These are phyloP conservation scores for Luvunga scandens DNA, from an alignment of 345 rosid species.

Conservation along the genomic window DNA sequence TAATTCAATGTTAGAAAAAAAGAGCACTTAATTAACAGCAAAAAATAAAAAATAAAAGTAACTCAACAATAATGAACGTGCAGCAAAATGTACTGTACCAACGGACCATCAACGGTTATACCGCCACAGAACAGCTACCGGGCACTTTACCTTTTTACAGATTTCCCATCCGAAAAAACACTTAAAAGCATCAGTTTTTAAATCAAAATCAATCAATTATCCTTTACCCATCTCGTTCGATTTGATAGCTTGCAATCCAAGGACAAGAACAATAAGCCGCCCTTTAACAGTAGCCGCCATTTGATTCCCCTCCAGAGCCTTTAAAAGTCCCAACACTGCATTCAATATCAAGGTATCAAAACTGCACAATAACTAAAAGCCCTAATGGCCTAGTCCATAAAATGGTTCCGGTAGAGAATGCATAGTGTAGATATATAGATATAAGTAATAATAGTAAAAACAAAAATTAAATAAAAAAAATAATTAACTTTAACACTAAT, in stretches of 20 bases:
- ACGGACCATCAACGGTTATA: no score
- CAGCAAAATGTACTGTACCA: not conserved
- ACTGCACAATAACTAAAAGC: not conserved
- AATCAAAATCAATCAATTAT: not conserved
- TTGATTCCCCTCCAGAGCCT: not conserved
- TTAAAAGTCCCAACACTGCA: not conserved
- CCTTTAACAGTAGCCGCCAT: constrained; percentile 23
- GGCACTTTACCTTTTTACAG: not conserved
- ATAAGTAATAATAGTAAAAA: no score
- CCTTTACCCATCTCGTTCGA: not conserved
- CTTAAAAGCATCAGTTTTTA: not conserved
- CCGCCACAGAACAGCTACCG: not conserved
- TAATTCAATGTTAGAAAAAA: no score
- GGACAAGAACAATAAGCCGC: constrained; percentile 4
- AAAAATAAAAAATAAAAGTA: no score
- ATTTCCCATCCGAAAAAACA: not conserved
- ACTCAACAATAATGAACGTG: no score
- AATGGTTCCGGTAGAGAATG: no score
- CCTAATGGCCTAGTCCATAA: no score
- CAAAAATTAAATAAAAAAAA: no score
- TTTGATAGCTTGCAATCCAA: constrained; percentile 4
- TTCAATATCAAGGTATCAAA: constrained; percentile 20
- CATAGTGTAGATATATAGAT: no score
- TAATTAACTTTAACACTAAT: not conserved
- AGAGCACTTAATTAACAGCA: not conserved